These are phyloP conservation scores for Digitaria exilis DNA, from an alignment of 202 grass and related monocot genomes.

Conservation along the genomic window DNA sequence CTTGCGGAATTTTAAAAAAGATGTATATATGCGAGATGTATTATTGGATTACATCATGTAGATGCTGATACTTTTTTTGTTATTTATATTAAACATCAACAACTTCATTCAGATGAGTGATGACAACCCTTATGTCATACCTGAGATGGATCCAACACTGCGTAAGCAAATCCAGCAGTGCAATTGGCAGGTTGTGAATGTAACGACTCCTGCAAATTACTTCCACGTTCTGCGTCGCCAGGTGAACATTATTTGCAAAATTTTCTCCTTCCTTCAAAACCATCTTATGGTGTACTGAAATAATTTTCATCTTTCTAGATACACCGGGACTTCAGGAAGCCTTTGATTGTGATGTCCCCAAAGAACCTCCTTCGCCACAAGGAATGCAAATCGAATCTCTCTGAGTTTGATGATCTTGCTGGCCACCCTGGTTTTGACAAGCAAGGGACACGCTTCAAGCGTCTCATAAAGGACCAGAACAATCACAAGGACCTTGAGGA, in stretches of 20 bases:
- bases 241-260: slow-evolving; percentile 49
- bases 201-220: slow-evolving; percentile 96
- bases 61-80: slow-evolving; percentile 29
- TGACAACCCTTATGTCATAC: slow-evolving; percentile 92
- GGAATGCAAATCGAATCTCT: slow-evolving; percentile 91
- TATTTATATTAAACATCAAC: slow-evolving; percentile 10
- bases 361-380: slow-evolving; percentile 98
- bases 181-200: slow-evolving; percentile 98
- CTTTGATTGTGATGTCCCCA: slow-evolving; percentile 95
- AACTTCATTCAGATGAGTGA: slow-evolving; percentile 84
- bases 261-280: neutral
- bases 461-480: slow-evolving; percentile 89
- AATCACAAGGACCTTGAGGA: slow-evolving; percentile 88
- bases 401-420: slow-evolving; percentile 88
- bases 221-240: slow-evolving; percentile 95
- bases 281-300: slow-evolving; percentile 37
- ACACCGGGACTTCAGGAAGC: slow-evolving; percentile 95
- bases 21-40: neutral
- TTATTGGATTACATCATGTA: neutral
- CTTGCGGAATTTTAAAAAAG: neutral
- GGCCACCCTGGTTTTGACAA: slow-evolving; percentile 96
- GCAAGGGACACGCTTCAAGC: slow-evolving; percentile 96
- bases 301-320: slow-evolving; percentile 61
- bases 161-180: slow-evolving; percentile 91
- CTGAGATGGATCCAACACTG: slow-evolving; percentile 93